These are phyloP conservation scores for Saitozyma sp. DNA, from an alignment of 768 basidiomycete species.

Conservation along the genomic window DNA sequence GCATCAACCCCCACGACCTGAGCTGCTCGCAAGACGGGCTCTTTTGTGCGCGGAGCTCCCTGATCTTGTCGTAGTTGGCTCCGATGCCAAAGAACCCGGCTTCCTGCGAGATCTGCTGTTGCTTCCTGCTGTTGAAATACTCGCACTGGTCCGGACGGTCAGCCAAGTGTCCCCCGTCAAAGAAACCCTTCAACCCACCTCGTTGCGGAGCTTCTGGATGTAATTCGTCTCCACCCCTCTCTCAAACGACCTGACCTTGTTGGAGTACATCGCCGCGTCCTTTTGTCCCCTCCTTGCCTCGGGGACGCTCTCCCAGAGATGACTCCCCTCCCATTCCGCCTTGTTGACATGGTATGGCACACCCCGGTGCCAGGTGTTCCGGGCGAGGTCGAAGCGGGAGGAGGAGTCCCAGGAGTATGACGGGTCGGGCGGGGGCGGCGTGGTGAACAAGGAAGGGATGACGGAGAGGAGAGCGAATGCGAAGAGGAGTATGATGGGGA, in stretches of 20 bases:
- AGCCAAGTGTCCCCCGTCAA: slow-evolving; percentile 1
- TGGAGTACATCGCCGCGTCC: slow-evolving; percentile 46
- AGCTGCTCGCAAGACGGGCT: slow-evolving; percentile 69
- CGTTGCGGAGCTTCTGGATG: slow-evolving; percentile 66
- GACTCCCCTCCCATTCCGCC: slow-evolving; percentile 72
- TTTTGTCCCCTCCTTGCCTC: slow-evolving; percentile 28
- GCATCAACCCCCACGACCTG: slow-evolving; percentile 32
- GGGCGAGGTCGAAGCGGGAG: slow-evolving; percentile 61
- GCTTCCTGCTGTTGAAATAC: slow-evolving; percentile 65
- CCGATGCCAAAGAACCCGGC: slow-evolving; percentile 87
- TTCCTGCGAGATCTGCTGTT: slow-evolving; percentile 71
- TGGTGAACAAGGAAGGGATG: slow-evolving; percentile 72
- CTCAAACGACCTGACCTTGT: slow-evolving; percentile 67
- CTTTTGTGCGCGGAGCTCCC: slow-evolving; percentile 67
- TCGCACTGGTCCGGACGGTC: slow-evolving; percentile 60
- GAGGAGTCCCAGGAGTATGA: slow-evolving; percentile 68
- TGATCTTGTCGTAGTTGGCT: slow-evolving; percentile 88
- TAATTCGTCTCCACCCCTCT: slow-evolving; percentile 71
- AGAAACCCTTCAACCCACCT: slow-evolving; percentile 33
- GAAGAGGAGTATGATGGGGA: slow-evolving; percentile 81
- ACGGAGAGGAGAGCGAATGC: slow-evolving; percentile 79
- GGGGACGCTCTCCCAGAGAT: slow-evolving; percentile 60
- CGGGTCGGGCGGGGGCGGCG: slow-evolving; percentile 72
- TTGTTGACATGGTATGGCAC: slow-evolving; percentile 83
- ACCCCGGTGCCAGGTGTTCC: slow-evolving; percentile 68